Evolutionary conservation across 441 rosid species (phyloP).

Genomic region (Erodium chrysanthum): DNA sequence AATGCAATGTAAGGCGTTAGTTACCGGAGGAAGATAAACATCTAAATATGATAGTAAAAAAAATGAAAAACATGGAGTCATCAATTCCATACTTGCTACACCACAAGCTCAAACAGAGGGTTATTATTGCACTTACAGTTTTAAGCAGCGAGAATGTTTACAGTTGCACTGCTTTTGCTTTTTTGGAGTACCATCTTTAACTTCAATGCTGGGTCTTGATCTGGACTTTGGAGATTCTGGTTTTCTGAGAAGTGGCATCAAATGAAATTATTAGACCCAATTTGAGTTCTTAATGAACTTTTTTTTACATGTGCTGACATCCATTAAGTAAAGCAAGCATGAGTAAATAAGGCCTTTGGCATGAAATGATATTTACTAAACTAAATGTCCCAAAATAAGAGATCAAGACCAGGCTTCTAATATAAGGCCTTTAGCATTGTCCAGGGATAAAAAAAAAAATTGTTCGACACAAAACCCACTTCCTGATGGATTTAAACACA

Average conservation of each 20-base stretch:
- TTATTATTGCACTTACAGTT: slow-evolving; percentile 44
- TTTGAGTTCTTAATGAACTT: background rate
- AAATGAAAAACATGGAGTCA: background rate
- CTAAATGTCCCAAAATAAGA: background rate
- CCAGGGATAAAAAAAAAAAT: background rate
- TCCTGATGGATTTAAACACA: background rate
- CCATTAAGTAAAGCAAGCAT: background rate
- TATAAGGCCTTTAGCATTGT: background rate
- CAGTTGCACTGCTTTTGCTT: slow-evolving; percentile 95
- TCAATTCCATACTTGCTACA: background rate
- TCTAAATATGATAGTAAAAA: background rate
- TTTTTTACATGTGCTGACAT: background rate
- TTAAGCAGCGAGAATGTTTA: slow-evolving; percentile 93
- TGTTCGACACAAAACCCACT: background rate
- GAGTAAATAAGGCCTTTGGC: too few relatives aligned
- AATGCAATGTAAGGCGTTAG: background rate
- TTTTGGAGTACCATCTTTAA: slow-evolving; percentile 87
- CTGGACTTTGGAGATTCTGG: slow-evolving; percentile 82
- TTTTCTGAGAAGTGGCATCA: slow-evolving; percentile 34
- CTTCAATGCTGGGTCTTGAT: slow-evolving; percentile 49
- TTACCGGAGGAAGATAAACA: background rate
- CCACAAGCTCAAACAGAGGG: background rate
- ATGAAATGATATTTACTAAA: background rate
- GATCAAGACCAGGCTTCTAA: background rate
- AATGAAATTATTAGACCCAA: background rate